Evolutionary conservation across 192 early-diverging fungal genomes (phyloP).

Genomic region (Coemansia sp.): DNA sequence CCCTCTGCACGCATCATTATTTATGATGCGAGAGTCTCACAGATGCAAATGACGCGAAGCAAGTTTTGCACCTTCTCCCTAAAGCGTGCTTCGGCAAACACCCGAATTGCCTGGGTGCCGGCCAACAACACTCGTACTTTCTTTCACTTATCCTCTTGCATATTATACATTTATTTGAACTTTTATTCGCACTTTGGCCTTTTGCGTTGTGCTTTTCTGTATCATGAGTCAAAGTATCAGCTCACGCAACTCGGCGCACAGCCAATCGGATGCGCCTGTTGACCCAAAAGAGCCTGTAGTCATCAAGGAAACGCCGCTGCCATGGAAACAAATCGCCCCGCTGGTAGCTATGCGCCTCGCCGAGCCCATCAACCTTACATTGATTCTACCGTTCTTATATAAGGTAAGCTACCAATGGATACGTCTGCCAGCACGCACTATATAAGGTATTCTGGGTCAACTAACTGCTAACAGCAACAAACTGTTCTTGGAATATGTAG

Average conservation of each 20-base stretch:
- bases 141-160: background rate
- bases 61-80: background rate
- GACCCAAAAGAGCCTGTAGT: background rate
- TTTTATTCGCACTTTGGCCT: background rate
- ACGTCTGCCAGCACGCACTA: too few species aligned
- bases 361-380: conserved; percentile 74
- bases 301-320: conserved; percentile 46
- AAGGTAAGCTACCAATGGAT: conserved; percentile 1
- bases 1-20: background rate
- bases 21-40: background rate
- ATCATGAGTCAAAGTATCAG: background rate
- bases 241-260: background rate
- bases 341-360: conserved; percentile 48
- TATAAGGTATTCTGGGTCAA: background rate
- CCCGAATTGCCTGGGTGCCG: background rate
- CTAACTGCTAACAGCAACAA: too few species aligned
- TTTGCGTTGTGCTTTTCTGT: background rate
- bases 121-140: background rate
- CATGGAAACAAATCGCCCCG: conserved; percentile 29
- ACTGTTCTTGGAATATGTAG: too few species aligned
- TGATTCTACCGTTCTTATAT: conserved; percentile 62
- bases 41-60: background rate
- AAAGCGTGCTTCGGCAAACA: background rate
- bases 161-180: background rate
- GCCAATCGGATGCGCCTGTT: background rate